Evolutionary conservation across 805 yeast species (phyloP).

Genomic region (Tetrapisispora namnaoensis): DNA sequence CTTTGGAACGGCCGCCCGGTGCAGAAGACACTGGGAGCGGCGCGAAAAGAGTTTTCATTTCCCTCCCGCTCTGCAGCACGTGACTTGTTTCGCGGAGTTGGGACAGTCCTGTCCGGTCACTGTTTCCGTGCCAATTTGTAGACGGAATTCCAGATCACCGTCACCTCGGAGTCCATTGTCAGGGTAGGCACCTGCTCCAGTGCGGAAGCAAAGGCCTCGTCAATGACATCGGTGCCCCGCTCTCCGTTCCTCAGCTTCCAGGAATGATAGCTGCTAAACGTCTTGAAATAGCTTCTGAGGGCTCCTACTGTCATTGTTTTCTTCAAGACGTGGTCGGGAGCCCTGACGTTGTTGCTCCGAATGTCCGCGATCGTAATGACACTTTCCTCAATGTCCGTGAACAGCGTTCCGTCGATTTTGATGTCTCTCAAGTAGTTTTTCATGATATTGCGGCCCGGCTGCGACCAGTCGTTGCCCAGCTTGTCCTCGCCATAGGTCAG

Average conservation of each 20-base stretch:
- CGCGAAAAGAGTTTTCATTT: no score
- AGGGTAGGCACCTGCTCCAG: conserved; percentile 22
- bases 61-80: no score
- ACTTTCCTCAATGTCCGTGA: conserved; percentile 31
- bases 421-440: conserved; percentile 31
- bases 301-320: conserved; percentile 36
- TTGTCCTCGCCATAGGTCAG: conserved; percentile 40
- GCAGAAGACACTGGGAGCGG: no score
- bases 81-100: no score
- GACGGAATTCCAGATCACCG: conserved; percentile 22
- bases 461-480: conserved; percentile 68
- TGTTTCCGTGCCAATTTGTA: conserved; percentile 19
- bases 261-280: conserved; percentile 62
- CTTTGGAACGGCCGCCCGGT: no score
- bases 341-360: conserved; percentile 8
- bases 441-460: conserved; percentile 62
- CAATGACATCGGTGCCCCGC: conserved; percentile 39
- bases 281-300: conserved; percentile 45
- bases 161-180: conserved; percentile 7
- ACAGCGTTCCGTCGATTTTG: conserved; percentile 24
- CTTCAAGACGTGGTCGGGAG: conserved; percentile 27
- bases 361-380: conserved; percentile 18
- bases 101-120: neutral
- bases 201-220: conserved; percentile 33
- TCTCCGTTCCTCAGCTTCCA: conserved; percentile 34